A percentile compares a stretch with the other conserved stretches of the same genome.
Evolutionary conservation across 2,329 filamentous ascomycete genomes (phyloP).

Genomic region (Colletotrichum sp.): DNA sequence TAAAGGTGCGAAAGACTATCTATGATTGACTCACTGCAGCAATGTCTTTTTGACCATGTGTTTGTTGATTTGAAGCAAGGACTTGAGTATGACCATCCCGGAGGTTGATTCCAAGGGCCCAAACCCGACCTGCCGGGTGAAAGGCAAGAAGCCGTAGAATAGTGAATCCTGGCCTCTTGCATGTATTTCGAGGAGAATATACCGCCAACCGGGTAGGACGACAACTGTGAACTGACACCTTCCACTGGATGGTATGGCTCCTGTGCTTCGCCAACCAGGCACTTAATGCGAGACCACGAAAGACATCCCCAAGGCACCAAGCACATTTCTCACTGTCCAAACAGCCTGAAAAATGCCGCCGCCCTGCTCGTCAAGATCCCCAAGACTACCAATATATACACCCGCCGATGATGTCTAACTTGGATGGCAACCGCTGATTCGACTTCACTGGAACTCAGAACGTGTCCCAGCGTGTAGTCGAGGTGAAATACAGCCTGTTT

Average conservation of each 20-base stretch:
- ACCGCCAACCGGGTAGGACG: too few relatives aligned
- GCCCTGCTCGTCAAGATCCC: accelerated
- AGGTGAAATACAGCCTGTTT: not conserved
- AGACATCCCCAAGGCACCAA: accelerated
- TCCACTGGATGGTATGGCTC: not conserved
- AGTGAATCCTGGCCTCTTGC: not conserved
- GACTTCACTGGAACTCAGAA: not conserved
- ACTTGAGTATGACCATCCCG: not conserved
- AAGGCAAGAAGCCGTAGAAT: not conserved
- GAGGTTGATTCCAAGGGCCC: accelerated
- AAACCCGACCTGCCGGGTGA: not conserved
- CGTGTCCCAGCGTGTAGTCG: not conserved
- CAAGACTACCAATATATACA: not conserved
- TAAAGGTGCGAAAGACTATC: not conserved
- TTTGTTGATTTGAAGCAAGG: too few relatives aligned
- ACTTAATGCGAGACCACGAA: accelerated
- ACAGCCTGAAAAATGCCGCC: not conserved
- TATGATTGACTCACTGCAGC: not conserved
- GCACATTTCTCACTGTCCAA: accelerated
- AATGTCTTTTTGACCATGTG: not conserved
- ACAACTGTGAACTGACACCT: not conserved
- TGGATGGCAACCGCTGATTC: not conserved
- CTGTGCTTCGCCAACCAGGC: accelerated
- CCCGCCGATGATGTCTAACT: not conserved
- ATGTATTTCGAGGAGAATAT: not conserved